These are phyloP conservation scores for Neckera pumila DNA, from an alignment of 225 moss, liverwort and hornwort species.

Conservation along the genomic window DNA sequence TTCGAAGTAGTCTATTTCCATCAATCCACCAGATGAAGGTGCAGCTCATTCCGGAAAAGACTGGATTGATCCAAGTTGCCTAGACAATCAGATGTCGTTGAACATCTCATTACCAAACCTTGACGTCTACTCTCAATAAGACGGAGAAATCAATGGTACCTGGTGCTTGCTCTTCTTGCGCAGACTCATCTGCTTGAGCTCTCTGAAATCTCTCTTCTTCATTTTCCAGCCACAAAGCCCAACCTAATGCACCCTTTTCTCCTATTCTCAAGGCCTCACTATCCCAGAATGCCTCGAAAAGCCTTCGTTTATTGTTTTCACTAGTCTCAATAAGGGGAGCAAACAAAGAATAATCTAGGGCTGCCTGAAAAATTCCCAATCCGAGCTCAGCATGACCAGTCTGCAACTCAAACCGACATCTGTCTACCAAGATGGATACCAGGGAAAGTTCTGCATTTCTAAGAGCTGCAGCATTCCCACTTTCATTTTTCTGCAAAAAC, in stretches of 20 bases:
- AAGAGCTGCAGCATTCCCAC: conserved; percentile 5
- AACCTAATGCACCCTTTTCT: conserved; percentile 85
- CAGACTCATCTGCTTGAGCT: conserved; percentile 31
- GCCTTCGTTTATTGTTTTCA: conserved; percentile 62
- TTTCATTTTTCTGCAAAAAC: conserved; percentile 20
- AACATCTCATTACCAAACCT: not conserved
- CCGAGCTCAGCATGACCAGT: conserved; percentile 86
- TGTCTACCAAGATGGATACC: conserved; percentile 76
- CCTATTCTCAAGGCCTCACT: conserved; percentile 81
- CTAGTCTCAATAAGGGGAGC: conserved; percentile 64
- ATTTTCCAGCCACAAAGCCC: conserved; percentile 70
- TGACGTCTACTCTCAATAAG: not conserved
- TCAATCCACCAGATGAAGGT: not conserved
- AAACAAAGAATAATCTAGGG: conserved; percentile 76
- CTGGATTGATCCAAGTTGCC: not conserved
- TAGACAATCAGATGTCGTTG: not conserved
- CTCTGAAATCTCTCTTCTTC: conserved; percentile 65
- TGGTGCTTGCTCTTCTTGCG: conserved; percentile 55
- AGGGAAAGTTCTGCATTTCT: conserved; percentile 65
- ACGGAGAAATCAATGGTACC: conserved; percentile 7
- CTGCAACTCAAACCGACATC: conserved; percentile 87
- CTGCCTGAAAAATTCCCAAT: conserved; percentile 79
- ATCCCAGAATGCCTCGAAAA: conserved; percentile 91
- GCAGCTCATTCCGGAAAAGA: not conserved
- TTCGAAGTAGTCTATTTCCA: not conserved